These are phyloP conservation scores for Inonotus hispidus DNA, from an alignment of 1,284 basidiomycete genomes.

Conservation along the genomic window DNA sequence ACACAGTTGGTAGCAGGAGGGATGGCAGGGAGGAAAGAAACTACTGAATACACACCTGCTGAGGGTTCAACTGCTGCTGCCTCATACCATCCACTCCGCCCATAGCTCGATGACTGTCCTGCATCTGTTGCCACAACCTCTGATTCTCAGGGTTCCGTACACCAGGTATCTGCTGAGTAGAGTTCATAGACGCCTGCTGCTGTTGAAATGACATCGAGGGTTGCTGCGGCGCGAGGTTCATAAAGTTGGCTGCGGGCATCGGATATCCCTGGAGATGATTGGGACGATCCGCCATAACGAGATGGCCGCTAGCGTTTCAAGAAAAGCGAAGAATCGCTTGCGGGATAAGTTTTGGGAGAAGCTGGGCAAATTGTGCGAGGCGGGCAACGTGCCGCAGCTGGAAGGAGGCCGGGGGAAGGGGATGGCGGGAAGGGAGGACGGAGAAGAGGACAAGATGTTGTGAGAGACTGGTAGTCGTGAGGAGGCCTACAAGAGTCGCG, in stretches of 20 bases:
- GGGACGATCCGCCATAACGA: slow-evolving; percentile 18
- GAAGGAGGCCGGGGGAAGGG: not conserved
- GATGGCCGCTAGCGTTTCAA: slow-evolving; percentile 14
- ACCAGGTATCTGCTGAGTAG: slow-evolving; percentile 7
- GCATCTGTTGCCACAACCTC: slow-evolving; percentile 18
- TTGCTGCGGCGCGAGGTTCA: slow-evolving; percentile 15
- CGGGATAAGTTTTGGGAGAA: not conserved
- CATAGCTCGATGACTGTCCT: slow-evolving; percentile 14
- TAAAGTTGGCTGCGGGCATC: slow-evolving; percentile 15
- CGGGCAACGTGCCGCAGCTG: not conserved
- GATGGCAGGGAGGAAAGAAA: not conserved
- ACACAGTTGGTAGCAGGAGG: slow-evolving; percentile 4
- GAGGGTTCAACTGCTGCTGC: slow-evolving; percentile 1
- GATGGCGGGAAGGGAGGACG: slow-evolving; percentile 10
- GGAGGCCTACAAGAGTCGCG: slow-evolving; percentile 3
- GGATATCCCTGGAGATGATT: slow-evolving; percentile 16
- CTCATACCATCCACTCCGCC: slow-evolving; percentile 10
- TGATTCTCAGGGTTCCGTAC: slow-evolving; percentile 11
- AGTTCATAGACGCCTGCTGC: not conserved
- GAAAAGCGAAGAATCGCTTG: slow-evolving; percentile 5
- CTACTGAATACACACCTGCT: slow-evolving; percentile 12
- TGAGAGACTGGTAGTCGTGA: slow-evolving; percentile 11
- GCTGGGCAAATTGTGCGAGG: slow-evolving; percentile 5
- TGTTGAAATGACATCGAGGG: slow-evolving; percentile 10
- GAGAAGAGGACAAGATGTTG: slow-evolving; percentile 11